Evolutionary conservation across 345 rosid species (phyloP), one percentile per base, ranked within the genome.

Genomic region (Linum lewisii): DNA sequence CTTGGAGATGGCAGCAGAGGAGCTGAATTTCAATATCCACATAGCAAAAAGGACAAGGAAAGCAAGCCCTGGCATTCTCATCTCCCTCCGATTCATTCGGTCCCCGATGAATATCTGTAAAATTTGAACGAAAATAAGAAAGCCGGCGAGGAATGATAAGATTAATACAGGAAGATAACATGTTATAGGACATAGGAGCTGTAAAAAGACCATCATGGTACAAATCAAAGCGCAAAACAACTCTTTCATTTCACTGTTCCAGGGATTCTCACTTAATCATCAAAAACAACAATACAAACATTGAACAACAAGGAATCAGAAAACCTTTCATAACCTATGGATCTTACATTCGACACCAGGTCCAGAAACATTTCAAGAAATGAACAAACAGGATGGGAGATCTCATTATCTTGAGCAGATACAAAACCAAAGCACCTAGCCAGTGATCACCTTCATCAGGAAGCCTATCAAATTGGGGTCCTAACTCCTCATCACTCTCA

Each of bases 31-130:
- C 86, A 51, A 79, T 71, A 13, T 79, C 84, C 63, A 77, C 68
- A 19, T 81, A 76, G 60, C 90, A 84, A 69, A 77, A 82, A 64
- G 85, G 90, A 60, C 83, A 78, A 2, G 76, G 76, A 64, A 77
- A 70, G 67, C 63, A 69, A 74, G 73, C 75, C 68, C 66, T 73
- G 10, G 62, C 20, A 66, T 82, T 78, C 0, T 77, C 84, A 54
- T 82, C 87, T 57, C 76, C 84, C 59, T 68, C 82, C 19, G 69
- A 66, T 50, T 72, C 79, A 19, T 68, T 74, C 24, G 38, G 55
- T 16, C 21, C 24, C 52, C 63, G 42, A 51, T 70, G 77, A 55
- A 52, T 37, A 65, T 61, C 79, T 67, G 82, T 37, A 38, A 29
- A 22, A 34, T 20, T 60, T 22, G 66, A 55, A 50, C 45, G 23